These are phyloP conservation scores for Pseudogymnoascus sp. DNA, from an alignment of 2,329 filamentous ascomycete species.

Conservation along the genomic window DNA sequence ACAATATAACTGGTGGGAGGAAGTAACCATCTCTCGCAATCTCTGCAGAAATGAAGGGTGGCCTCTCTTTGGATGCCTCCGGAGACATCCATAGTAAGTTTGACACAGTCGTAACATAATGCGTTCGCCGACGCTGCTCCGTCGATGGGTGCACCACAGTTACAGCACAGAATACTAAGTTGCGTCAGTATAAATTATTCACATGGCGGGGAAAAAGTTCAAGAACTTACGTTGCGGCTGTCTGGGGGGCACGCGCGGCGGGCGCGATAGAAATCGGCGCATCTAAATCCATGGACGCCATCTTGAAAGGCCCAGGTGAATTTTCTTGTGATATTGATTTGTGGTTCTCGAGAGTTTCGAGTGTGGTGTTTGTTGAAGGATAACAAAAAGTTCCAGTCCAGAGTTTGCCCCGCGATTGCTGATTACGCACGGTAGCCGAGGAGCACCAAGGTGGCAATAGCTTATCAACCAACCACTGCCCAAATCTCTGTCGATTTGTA, in stretches of 20 bases:
- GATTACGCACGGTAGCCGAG: constrained; percentile 9
- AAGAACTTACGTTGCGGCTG: constrained; percentile 45
- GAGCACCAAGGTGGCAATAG: constrained; percentile 3
- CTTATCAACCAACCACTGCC: constrained; percentile 6
- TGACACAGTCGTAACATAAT: constrained; percentile 92
- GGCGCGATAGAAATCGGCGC: constrained; percentile 42
- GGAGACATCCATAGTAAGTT: constrained; percentile 88
- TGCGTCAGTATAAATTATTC: constrained; percentile 16
- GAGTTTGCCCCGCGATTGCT: constrained; percentile 10
- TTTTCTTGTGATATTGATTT: neutral
- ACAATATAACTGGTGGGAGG: constrained; percentile 82
- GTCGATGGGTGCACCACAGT: constrained; percentile 93
- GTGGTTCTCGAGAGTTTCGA: constrained; percentile 3
- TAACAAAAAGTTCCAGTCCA: constrained; percentile 8
- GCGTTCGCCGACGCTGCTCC: constrained; percentile 79
- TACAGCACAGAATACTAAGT: constrained; percentile 85
- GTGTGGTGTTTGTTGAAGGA: constrained; percentile 7
- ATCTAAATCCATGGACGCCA: constrained; percentile 54
- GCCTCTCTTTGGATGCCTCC: constrained; percentile 86
- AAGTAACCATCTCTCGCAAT: constrained; percentile 89
- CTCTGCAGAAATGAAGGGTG: constrained; percentile 80
- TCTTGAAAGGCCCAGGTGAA: constrained; percentile 24
- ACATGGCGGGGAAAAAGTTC: constrained; percentile 10
- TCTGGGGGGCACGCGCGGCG: constrained; percentile 26
- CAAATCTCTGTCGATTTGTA: constrained; percentile 4